These are phyloP conservation scores for Cytospora piceicola DNA, from an alignment of 2,329 filamentous ascomycete species.

Conservation along the genomic window DNA sequence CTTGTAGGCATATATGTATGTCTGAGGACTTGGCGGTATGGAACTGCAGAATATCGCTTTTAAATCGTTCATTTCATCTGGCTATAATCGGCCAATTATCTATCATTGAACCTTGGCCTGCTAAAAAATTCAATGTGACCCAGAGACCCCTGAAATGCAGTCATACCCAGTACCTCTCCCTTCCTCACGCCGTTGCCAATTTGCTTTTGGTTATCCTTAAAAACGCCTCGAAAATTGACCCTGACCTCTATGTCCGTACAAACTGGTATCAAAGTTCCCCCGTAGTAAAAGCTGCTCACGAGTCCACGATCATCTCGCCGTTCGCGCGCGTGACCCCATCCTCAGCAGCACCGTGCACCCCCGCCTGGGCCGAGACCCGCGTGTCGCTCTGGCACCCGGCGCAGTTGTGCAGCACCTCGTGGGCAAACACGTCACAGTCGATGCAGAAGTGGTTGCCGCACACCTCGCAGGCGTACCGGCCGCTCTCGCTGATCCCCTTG, in stretches of 20 bases:
- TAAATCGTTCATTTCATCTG: constrained; percentile 5
- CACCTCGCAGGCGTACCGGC: constrained; percentile 85
- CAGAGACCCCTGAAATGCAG: constrained; percentile 13
- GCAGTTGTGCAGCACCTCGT: constrained; percentile 94
- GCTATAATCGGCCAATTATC: background rate
- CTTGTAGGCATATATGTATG: background rate
- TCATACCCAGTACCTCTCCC: constrained; percentile 10
- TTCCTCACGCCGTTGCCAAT: background rate
- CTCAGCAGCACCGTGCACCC: constrained; percentile 13
- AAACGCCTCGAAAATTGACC: constrained; percentile 13
- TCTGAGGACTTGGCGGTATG: background rate
- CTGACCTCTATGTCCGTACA: constrained; percentile 21
- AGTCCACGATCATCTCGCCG: constrained; percentile 52
- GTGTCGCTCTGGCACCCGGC: constrained; percentile 76
- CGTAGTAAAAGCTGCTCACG: constrained; percentile 21
- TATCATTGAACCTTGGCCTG: constrained; percentile 9
- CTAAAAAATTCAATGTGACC: constrained; percentile 10
- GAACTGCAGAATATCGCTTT: constrained; percentile 1
- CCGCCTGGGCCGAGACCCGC: constrained; percentile 35
- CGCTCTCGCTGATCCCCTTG: constrained; percentile 80
- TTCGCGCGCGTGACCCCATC: constrained; percentile 38
- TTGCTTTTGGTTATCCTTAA: constrained; percentile 8
- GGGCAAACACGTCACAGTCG: constrained; percentile 94
- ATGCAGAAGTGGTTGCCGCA: constrained; percentile 95
- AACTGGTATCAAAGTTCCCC: constrained; percentile 22